Percentiles rank a stretch among this genome's conserved stretches.
Evolutionary conservation across 2,329 filamentous ascomycete genomes (phyloP).

Genomic region (Pyricularia sp.): DNA sequence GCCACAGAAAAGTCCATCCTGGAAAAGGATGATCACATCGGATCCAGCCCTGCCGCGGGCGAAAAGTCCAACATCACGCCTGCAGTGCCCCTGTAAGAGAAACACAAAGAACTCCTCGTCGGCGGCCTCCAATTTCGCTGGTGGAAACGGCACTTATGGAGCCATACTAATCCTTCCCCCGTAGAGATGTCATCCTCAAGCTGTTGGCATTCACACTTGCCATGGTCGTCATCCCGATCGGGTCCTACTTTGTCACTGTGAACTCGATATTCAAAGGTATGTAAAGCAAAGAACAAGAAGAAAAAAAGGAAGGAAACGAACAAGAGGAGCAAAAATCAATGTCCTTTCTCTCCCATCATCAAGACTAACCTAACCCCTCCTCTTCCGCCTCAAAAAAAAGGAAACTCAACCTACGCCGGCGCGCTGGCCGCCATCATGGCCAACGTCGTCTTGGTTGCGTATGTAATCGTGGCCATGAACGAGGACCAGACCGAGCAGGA

Average conservation of each 20-base stretch:
- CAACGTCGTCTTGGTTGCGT: constrained; percentile 84
- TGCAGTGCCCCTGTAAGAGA: constrained; percentile 63
- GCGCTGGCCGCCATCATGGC: constrained; percentile 80
- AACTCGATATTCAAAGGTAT: constrained; percentile 69
- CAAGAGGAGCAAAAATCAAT: background rate
- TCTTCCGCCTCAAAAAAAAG: constrained; percentile 31
- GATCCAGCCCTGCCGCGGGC: constrained; percentile 27
- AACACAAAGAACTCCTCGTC: background rate
- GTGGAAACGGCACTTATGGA: background rate
- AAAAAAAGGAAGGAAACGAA: background rate
- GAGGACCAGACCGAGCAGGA: constrained; percentile 58
- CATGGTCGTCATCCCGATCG: constrained; percentile 82
- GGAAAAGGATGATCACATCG: constrained; percentile 43
- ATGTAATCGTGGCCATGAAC: constrained; percentile 82
- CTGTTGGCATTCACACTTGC: constrained; percentile 82
- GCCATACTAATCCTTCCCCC: background rate
- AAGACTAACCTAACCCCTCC: background rate
- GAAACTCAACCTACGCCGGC: constrained; percentile 82
- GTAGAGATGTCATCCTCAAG: constrained; percentile 77
- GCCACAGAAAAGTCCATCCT: constrained; percentile 57
- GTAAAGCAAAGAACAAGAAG: constrained; percentile 9
- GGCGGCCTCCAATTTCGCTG: background rate
- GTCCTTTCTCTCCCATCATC: background rate
- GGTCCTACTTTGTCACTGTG: constrained; percentile 78
- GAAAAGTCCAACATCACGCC: constrained; percentile 67